Percentiles rank a stretch among this genome's conserved stretches.
These are phyloP conservation scores for Bruguiera parviflora DNA, from an alignment of 345 rosid species.

Conservation along the genomic window DNA sequence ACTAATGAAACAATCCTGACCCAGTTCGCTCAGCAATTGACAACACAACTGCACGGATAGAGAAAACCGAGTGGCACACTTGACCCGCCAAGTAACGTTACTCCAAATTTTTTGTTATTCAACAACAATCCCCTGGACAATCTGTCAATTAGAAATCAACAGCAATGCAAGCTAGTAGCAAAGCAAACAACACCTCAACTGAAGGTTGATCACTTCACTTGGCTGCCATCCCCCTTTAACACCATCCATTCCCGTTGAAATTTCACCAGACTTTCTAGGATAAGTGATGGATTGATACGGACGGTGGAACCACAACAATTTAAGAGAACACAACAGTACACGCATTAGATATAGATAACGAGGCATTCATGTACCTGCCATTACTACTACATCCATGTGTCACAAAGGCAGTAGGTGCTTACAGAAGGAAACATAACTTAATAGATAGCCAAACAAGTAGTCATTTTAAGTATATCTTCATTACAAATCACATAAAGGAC, in stretches of 20 bases:
- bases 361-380: neutral
- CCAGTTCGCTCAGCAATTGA: neutral
- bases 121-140: neutral
- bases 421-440: slow-evolving; percentile 3
- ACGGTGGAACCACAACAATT: neutral
- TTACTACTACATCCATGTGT: slow-evolving; percentile 3
- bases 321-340: slow-evolving; percentile 6
- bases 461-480: neutral
- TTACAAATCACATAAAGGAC: slow-evolving; percentile 65
- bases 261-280: neutral
- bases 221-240: neutral
- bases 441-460: slow-evolving; percentile 3
- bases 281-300: neutral
- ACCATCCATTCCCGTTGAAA: slow-evolving; percentile 5
- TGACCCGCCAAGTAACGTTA: neutral
- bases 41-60: neutral
- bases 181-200: slow-evolving; percentile 11
- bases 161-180: neutral
- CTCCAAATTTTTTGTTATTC: neutral
- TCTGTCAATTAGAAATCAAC: neutral
- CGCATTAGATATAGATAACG: neutral
- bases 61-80: neutral
- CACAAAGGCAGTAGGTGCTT: neutral
- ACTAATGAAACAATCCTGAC: neutral
- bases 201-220: slow-evolving; percentile 5